Percentiles rank a stretch among this genome's conserved stretches.
Evolutionary conservation across 202 grass and related monocot genomes (phyloP).

Genomic region (Bolboschoenoplectus hybrid): DNA sequence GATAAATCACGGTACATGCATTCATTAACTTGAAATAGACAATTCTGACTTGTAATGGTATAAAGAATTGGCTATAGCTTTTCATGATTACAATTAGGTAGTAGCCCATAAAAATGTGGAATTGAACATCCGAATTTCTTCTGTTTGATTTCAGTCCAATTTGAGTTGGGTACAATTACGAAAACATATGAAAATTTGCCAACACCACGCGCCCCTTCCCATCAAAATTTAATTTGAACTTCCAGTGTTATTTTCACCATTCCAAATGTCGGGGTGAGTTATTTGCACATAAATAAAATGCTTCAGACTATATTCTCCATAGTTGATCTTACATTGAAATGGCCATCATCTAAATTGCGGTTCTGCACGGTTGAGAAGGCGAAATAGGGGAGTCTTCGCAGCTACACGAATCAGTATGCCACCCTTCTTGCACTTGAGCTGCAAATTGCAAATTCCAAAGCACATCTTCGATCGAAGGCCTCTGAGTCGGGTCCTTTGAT

Average conservation of each 20-base stretch:
- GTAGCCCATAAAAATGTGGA: neutral
- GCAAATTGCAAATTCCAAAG: constrained; percentile 97
- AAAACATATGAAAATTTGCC: neutral
- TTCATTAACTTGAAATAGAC: neutral
- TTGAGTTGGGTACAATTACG: neutral
- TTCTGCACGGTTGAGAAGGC: constrained; percentile 41
- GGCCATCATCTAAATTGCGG: neutral
- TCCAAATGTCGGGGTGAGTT: neutral
- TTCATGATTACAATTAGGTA: neutral
- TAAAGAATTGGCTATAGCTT: neutral
- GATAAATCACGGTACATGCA: neutral
- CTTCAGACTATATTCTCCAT: neutral
- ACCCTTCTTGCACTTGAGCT: constrained; percentile 85
- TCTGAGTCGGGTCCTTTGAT: constrained; percentile 68
- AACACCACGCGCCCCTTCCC: neutral
- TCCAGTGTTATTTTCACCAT: neutral
- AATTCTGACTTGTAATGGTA: neutral
- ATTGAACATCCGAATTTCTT: neutral
- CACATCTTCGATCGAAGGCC: constrained; percentile 89
- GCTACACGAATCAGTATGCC: constrained; percentile 54
- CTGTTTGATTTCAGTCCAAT: neutral
- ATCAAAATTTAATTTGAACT: neutral
- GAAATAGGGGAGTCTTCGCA: constrained; percentile 67
- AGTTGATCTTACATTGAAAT: neutral
- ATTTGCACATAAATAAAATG: neutral